Evolutionary conservation across 345 rosid species (phyloP), one percentile per base, ranked within the genome.

Genomic region (Pugionium cornutum): DNA sequence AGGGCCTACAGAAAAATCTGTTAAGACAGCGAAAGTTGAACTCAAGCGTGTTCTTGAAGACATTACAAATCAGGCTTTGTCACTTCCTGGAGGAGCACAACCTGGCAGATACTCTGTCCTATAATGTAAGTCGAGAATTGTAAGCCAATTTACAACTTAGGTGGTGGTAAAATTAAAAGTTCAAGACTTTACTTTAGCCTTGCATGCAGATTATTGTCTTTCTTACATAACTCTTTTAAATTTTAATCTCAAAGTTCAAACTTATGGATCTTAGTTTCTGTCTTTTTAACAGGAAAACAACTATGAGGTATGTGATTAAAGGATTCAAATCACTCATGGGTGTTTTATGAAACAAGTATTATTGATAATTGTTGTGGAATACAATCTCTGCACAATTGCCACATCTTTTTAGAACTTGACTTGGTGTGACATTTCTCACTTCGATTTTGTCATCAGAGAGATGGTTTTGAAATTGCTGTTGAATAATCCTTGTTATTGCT

Each of bases 21-120:
- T 90, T 29, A 94, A 88, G 84, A 79, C 84, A 67, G 96, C 99
- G 58, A 94, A 85, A 75, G 79, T 81, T 26, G 97, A 94, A 62
- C 75, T 94, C 56, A 90, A 86, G 77, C 95, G 90, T 9, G 97
- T 82, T 66, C 73, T 94, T 81, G 97, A 94, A 79, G 95, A 94
- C 66, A 83, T 90, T 65, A 82, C 99, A 4, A 84, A 80, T 76
- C 95, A 87, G 66, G 84, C 92, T 18, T 55, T 86, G 46, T 82
- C 88, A 62, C 92, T 94, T 78, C 96, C 97, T 32, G 99, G 96
- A 46, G 97, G 92, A 64, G 70, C 89, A 71, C 96, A 88, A 71
- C 82, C 95, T 1, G 96, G 97, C 80, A 85, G 81, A 83, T 94
- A 94, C 83, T 89, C 96, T 0, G 99, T 94, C 58, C 37, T 88